phyloP scores from a whole-genome alignment of 2,329 filamentous ascomycete species.

The Hypoxylon rubiginosum region DNA sequence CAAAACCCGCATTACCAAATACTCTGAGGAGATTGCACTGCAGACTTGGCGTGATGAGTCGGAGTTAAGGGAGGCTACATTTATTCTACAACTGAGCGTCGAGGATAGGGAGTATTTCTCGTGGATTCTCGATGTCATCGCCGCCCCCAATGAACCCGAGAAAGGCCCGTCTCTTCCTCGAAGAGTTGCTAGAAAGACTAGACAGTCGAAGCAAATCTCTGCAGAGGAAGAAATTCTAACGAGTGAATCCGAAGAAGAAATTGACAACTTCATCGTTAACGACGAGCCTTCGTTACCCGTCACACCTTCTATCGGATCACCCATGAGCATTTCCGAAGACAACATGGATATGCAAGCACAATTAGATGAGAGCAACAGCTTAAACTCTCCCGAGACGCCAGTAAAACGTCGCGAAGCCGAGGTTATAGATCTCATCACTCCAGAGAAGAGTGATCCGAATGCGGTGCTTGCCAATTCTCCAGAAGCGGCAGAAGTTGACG shows the following conservation, averaged over 20 bases:
- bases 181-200: conserved; percentile 36
- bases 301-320: neutral
- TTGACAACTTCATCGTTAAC: conserved; percentile 65
- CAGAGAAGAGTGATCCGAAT: conserved; percentile 16
- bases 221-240: conserved; percentile 65
- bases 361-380: neutral
- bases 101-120: conserved; percentile 68
- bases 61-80: conserved; percentile 68
- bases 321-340: conserved; percentile 8
- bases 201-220: conserved; percentile 26
- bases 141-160: conserved; percentile 57
- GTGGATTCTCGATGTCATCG: conserved; percentile 65
- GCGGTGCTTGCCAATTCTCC: neutral
- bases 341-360: conserved; percentile 26
- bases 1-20: conserved; percentile 66
- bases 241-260: conserved; percentile 63
- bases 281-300: conserved; percentile 45
- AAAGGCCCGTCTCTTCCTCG: conserved; percentile 50
- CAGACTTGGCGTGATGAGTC: conserved; percentile 65
- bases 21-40: conserved; percentile 65
- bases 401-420: conserved; percentile 18
- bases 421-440: conserved; percentile 43
- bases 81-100: conserved; percentile 74
- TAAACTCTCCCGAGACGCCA: conserved; percentile 27
- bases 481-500: neutral